Evolutionary conservation across 2,329 filamentous ascomycete species (phyloP).

Genomic region (Cryphonectria parasitica): DNA sequence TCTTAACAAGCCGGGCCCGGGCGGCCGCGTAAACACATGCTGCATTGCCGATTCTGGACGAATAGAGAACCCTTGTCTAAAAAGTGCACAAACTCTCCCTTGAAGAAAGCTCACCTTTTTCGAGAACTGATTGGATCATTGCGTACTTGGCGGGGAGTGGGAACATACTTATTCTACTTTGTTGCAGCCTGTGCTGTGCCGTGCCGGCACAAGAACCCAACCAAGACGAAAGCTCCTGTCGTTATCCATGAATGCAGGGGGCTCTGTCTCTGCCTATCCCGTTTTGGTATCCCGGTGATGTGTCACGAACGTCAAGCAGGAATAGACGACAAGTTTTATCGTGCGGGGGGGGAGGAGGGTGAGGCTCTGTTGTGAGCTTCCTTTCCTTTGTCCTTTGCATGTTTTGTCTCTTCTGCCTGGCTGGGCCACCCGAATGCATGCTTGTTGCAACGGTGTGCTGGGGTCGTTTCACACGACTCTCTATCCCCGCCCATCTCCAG

Average conservation of each 20-base stretch:
- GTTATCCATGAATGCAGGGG: background rate
- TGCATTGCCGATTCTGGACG: background rate
- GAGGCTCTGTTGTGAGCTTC: background rate
- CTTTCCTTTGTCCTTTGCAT: background rate
- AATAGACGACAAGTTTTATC: background rate
- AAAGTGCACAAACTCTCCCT: background rate
- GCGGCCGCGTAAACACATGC: background rate
- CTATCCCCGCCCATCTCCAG: background rate
- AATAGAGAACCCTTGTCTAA: background rate
- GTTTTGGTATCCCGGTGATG: background rate
- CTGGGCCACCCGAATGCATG: background rate
- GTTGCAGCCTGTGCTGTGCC: background rate
- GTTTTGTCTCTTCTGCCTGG: background rate
- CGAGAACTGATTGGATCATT: background rate
- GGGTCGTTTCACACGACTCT: background rate
- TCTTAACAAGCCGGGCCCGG: conserved; percentile 2
- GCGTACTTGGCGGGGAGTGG: background rate
- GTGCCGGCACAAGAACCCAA: background rate
- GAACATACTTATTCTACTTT: background rate
- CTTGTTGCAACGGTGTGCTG: background rate
- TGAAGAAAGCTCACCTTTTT: background rate
- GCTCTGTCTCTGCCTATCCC: background rate
- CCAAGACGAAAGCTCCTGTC: background rate
- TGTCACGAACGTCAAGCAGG: background rate
- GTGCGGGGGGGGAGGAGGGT: background rate